Evolutionary conservation across 2,329 filamentous ascomycete species (phyloP).

Genomic region (Cladosporium halotolerans): DNA sequence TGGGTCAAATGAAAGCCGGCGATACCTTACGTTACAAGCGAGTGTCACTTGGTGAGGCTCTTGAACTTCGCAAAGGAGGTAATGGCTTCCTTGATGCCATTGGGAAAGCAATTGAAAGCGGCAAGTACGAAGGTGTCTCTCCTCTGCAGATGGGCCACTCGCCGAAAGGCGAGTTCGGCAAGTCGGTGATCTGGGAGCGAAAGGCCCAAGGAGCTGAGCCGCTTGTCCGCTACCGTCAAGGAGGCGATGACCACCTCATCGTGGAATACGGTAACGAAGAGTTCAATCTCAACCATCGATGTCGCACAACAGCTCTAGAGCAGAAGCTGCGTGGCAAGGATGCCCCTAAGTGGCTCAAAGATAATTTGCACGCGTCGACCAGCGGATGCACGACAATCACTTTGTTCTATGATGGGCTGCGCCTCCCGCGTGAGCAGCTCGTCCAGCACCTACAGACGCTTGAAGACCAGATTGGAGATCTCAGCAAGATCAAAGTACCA

Average conservation of each 20-base stretch:
- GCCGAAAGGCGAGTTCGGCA: conserved; percentile 21
- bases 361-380: conserved; percentile 45
- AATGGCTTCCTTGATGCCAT: conserved; percentile 42
- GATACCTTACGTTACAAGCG: conserved; percentile 47
- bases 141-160: conserved; percentile 24
- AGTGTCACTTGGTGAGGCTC: conserved; percentile 48
- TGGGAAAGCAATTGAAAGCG: conserved; percentile 34
- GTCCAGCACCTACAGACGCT: conserved; percentile 34
- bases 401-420: conserved; percentile 36
- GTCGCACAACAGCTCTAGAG: conserved; percentile 49
- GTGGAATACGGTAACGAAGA: conserved; percentile 53
- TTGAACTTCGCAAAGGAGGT: conserved; percentile 38
- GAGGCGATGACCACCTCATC: conserved; percentile 46
- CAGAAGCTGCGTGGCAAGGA: conserved; percentile 40
- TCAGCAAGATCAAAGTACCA: conserved; percentile 36
- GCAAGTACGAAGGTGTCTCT: conserved; percentile 28
- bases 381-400: conserved; percentile 44
- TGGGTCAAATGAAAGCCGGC: conserved; percentile 57
- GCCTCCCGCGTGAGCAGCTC: conserved; percentile 32
- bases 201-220: conserved; percentile 23
- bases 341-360: conserved; percentile 33
- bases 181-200: conserved; percentile 28
- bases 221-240: conserved; percentile 31
- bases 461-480: conserved; percentile 38
- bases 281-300: conserved; percentile 53